Conservation (phyloP, 2,329 filamentous ascomycete species). For the Hypocreales sp. region DNA sequence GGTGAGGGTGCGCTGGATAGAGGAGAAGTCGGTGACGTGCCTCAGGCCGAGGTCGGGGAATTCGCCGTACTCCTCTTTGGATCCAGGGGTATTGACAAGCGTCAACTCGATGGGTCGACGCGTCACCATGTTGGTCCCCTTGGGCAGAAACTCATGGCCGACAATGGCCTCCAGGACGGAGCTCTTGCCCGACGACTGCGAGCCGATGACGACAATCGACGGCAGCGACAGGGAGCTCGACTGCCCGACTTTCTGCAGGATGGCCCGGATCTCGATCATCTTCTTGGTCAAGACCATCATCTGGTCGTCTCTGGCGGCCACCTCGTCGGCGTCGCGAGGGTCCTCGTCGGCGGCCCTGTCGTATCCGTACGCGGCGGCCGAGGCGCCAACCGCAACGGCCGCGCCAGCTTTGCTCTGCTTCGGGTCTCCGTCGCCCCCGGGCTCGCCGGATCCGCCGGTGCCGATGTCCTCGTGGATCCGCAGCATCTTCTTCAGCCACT, state of each 20-base stretch:
- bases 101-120: conserved; percentile 90
- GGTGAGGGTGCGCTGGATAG: conserved; percentile 85
- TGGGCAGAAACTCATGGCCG: conserved; percentile 92
- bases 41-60: conserved; percentile 84
- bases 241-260: conserved; percentile 83
- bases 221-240: conserved; percentile 77
- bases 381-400: conserved; percentile 52
- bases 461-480: conserved; percentile 44
- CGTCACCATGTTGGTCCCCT: conserved; percentile 98
- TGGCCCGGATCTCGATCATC: conserved; percentile 96
- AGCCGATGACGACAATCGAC: conserved; percentile 98
- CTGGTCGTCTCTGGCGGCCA: conserved; percentile 80
- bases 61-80: conserved; percentile 81
- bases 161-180: conserved; percentile 95
- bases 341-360: conserved; percentile 54
- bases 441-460: conserved; percentile 30
- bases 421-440: conserved; percentile 31
- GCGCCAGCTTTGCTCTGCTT: conserved; percentile 44
- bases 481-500: conserved; percentile 68
- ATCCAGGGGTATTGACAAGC: conserved; percentile 83
- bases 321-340: conserved; percentile 42
- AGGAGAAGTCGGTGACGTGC: conserved; percentile 80
- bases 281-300: conserved; percentile 99
- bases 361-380: conserved; percentile 66
- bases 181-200: conserved; percentile 95